Conservation (phyloP, 345 rosid genomes). For the Pseudoturritis turrita region DNA sequence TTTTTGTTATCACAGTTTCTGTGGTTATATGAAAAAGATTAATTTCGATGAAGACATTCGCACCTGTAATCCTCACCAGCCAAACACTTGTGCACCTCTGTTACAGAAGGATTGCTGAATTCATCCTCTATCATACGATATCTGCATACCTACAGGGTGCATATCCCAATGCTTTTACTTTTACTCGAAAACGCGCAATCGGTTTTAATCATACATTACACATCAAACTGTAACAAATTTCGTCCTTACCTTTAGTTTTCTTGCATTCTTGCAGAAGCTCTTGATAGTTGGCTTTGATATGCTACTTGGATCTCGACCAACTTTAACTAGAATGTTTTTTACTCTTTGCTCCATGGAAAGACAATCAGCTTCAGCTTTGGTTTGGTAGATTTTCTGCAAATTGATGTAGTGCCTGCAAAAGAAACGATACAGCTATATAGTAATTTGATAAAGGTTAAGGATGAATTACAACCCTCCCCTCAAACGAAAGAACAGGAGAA, state of each 20-base stretch:
- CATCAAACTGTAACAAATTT: not conserved
- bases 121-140: constrained; percentile 72
- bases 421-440: constrained; percentile 3
- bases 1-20: not conserved
- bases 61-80: constrained; percentile 82
- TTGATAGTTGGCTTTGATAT: constrained; percentile 61
- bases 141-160: constrained; percentile 67
- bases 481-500: constrained; percentile 19
- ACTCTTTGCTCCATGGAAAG: constrained; percentile 64
- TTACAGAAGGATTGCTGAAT: constrained; percentile 55
- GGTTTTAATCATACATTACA: not conserved
- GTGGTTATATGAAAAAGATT: not conserved
- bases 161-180: constrained; percentile 4
- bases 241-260: constrained; percentile 76
- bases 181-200: not conserved
- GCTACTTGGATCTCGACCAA: constrained; percentile 64
- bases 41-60: not conserved
- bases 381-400: constrained; percentile 87
- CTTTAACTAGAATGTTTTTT: constrained; percentile 52
- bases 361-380: constrained; percentile 90
- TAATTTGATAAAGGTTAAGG: not conserved
- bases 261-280: constrained; percentile 84
- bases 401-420: constrained; percentile 72
- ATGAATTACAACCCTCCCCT: not conserved
- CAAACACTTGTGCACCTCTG: constrained; percentile 73